Evolutionary conservation across 1,284 basidiomycete species (phyloP), one percentile per base, ranked within the genome.

Genomic region (Ustilago curta): DNA sequence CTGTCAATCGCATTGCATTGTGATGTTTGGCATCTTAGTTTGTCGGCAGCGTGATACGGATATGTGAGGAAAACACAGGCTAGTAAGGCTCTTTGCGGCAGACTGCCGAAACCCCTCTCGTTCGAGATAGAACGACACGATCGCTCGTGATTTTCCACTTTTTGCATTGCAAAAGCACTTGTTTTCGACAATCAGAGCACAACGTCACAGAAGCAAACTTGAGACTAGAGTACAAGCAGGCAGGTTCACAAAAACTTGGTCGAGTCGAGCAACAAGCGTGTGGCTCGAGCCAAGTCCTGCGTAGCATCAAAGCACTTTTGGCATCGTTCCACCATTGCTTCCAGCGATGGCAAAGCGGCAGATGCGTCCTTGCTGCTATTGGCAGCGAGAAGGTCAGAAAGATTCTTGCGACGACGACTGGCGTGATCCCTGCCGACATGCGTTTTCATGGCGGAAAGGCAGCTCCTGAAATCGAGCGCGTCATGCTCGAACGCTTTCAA

Each of bases 401-500:
- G 35, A 27, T 23, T 18, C 29, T 40, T 32, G 37, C 19, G 42
- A 9, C 48, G 52, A 8, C 49, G 53, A 25, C 7, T 16, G n/a
- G 40, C 16, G 47, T 14, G 29, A n/a, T 64, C 52, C 29, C 39
- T 57, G 25, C 35, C 40, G 6, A 61, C n/a, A 25, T 70, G 71
- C 47, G 59, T 47, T 51, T 44, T 49, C 66, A 74, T 65, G 7
- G 66, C 62, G 14, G 51, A 43, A 7, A 69, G 21, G 43, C 71
- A 74, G 1, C 16, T n/a, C 7, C 48, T 9, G 35, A 70, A 66
- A 3, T 74, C 71, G 32, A 23, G 23, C 14, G 35, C 48, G 21
- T 74, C 71, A 21, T 57, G 57, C 32, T 59, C 37, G 48, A 60
- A 25, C 19, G 71, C 71, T 50, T 74, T 66, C 51, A 43, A 45